These are phyloP conservation scores for Taphrina confusa DNA, from an alignment of 1,139 yeast species.

Conservation along the genomic window DNA sequence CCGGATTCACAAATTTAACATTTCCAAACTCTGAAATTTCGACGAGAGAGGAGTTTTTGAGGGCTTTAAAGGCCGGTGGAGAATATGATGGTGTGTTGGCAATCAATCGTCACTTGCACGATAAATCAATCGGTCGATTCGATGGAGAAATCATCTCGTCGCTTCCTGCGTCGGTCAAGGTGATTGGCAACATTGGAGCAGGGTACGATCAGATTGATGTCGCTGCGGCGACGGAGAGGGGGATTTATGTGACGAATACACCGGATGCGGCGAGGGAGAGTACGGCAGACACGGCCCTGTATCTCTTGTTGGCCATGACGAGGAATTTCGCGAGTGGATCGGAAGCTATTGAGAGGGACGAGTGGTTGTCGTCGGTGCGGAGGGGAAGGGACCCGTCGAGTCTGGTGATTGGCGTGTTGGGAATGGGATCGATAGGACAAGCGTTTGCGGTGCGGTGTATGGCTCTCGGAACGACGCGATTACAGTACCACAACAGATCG, in stretches of 20 bases:
- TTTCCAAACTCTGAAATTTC: not conserved
- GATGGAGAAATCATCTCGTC: slow-evolving; percentile 17
- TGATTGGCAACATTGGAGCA: slow-evolving; percentile 28
- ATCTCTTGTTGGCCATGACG: slow-evolving; percentile 62
- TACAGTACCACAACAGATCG: slow-evolving; percentile 57
- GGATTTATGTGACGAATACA: slow-evolving; percentile 70
- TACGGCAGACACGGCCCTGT: slow-evolving; percentile 82
- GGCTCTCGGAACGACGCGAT: slow-evolving; percentile 68
- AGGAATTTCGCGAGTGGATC: slow-evolving; percentile 46
- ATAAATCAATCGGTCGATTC: slow-evolving; percentile 21
- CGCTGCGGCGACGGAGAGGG: slow-evolving; percentile 52
- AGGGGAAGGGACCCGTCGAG: slow-evolving; percentile 53
- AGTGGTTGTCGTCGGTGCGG: slow-evolving; percentile 52
- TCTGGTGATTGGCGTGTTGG: slow-evolving; percentile 59
- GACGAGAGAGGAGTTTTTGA: slow-evolving; percentile 1
- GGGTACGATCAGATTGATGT: slow-evolving; percentile 63
- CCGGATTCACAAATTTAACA: not conserved
- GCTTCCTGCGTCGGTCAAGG: slow-evolving; percentile 21
- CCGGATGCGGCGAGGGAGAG: slow-evolving; percentile 74
- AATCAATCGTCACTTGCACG: slow-evolving; percentile 26
- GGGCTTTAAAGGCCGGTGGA: not conserved
- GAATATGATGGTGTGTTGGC: slow-evolving; percentile 9
- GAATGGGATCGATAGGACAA: slow-evolving; percentile 77
- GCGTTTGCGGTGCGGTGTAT: slow-evolving; percentile 58
- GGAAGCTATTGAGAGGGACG: not conserved